A percentile compares a stretch with the other conserved stretches of the same genome.
Evolutionary conservation across 805 yeast species (phyloP).

Genomic region (Vanderwaltozyma yarrowii): DNA sequence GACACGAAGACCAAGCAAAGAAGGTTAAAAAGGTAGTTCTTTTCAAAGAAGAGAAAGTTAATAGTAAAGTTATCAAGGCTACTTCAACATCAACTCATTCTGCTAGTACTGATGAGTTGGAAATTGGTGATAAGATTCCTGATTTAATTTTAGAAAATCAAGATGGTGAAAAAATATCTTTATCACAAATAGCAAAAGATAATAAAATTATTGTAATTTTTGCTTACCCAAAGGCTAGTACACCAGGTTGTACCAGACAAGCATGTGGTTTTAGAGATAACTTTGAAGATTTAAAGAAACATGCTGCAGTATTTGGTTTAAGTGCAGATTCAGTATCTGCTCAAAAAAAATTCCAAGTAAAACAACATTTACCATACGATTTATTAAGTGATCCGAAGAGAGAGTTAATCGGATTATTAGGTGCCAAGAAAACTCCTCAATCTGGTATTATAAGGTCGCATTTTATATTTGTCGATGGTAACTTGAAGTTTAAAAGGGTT

Average conservation of each 20-base stretch:
- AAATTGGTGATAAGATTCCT: constrained; percentile 59
- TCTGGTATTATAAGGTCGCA: constrained; percentile 79
- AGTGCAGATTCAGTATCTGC: constrained; percentile 75
- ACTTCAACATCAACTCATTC: no score
- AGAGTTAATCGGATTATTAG: constrained; percentile 59
- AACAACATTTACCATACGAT: constrained; percentile 63
- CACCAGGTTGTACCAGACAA: constrained; percentile 96
- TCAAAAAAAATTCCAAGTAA: constrained; percentile 64
- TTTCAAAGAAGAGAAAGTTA: constrained; percentile 1
- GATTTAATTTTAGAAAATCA: constrained; percentile 55
- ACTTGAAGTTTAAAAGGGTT: constrained; percentile 35
- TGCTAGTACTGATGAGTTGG: no score
- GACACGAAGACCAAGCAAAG: not conserved
- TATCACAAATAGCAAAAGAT: constrained; percentile 33
- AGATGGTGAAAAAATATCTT: constrained; percentile 50
- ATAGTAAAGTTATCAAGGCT: no score
- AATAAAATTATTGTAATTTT: constrained; percentile 44
- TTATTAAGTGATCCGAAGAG: constrained; percentile 68
- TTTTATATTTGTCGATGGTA: constrained; percentile 79
- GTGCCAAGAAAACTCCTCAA: constrained; percentile 70
- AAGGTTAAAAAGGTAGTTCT: constrained; percentile 1
- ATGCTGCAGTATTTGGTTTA: constrained; percentile 60
- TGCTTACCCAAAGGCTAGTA: constrained; percentile 86
- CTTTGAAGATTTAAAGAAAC: constrained; percentile 31
- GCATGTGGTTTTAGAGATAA: constrained; percentile 79